These are phyloP conservation scores for Fagopyrum esculentum DNA, from an alignment of 148 eudicot species.

Conservation along the genomic window DNA sequence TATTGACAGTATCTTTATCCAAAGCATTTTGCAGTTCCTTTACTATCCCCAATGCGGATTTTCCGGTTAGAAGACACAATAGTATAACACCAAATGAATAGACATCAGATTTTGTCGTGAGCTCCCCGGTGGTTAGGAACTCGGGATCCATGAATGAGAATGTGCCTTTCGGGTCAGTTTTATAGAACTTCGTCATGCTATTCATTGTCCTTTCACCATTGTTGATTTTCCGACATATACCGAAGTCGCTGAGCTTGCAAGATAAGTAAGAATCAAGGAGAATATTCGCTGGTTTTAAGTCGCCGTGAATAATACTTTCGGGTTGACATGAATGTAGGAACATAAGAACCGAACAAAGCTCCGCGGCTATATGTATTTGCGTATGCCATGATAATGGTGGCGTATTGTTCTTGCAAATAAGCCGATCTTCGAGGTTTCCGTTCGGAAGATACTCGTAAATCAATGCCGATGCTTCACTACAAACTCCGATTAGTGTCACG, in stretches of 20 bases:
- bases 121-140: constrained; percentile 58
- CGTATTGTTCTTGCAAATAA: constrained; percentile 56
- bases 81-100: constrained; percentile 79
- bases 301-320: constrained; percentile 50
- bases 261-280: constrained; percentile 54
- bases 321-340: constrained; percentile 70
- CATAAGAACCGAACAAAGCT: constrained; percentile 70
- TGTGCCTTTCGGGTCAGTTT: constrained; percentile 65
- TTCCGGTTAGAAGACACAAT: constrained; percentile 64
- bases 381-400: constrained; percentile 82
- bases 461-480: constrained; percentile 59
- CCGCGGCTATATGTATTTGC: constrained; percentile 69
- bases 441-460: constrained; percentile 74
- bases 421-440: constrained; percentile 89
- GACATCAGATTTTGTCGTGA: constrained; percentile 67
- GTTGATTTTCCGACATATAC: constrained; percentile 42
- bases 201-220: constrained; percentile 31
- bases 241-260: constrained; percentile 73
- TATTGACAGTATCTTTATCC: constrained; percentile 42
- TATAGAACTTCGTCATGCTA: constrained; percentile 26
- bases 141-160: constrained; percentile 72
- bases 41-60: constrained; percentile 47
- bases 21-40: constrained; percentile 65
- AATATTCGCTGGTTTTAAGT: constrained; percentile 65
- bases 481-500: constrained; percentile 73